Conservation (phyloP, 179 eudicot species). For the Corrigiola litoralis region DNA sequence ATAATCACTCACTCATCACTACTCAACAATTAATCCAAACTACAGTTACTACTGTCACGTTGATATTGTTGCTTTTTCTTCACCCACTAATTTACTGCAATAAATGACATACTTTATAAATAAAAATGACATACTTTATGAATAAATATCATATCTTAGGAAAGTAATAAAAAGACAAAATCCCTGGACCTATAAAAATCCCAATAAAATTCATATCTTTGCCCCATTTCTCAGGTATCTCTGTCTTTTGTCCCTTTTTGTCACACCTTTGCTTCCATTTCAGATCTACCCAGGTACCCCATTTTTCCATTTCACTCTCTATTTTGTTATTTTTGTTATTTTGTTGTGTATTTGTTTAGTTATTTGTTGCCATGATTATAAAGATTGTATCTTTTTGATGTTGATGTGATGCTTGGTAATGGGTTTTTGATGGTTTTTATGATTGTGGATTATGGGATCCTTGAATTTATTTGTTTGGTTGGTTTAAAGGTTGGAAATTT, state of each 20-base stretch:
- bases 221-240: conserved; percentile 5
- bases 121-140: background rate
- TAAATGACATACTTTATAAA: no score
- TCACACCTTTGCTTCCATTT: conserved; percentile 19
- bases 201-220: conserved; percentile 6
- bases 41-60: conserved; percentile 21
- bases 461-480: background rate
- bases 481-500: background rate
- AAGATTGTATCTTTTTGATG: background rate
- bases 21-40: no score
- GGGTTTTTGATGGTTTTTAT: no score
- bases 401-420: background rate
- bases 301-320: background rate
- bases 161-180: conserved; percentile 1
- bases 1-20: background rate
- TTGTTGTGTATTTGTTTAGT: background rate
- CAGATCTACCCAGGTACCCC: conserved; percentile 31
- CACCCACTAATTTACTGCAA: background rate
- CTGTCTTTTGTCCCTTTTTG: conserved; percentile 2
- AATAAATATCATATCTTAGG: background rate
- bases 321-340: background rate
- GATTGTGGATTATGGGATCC: no score
- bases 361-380: background rate
- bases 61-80: background rate
- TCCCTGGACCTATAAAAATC: conserved; percentile 3